Evolutionary conservation across 2,329 filamentous ascomycete genomes (phyloP), one percentile per base, ranked within the genome.

Genomic region (Diaporthe caulivora): DNA sequence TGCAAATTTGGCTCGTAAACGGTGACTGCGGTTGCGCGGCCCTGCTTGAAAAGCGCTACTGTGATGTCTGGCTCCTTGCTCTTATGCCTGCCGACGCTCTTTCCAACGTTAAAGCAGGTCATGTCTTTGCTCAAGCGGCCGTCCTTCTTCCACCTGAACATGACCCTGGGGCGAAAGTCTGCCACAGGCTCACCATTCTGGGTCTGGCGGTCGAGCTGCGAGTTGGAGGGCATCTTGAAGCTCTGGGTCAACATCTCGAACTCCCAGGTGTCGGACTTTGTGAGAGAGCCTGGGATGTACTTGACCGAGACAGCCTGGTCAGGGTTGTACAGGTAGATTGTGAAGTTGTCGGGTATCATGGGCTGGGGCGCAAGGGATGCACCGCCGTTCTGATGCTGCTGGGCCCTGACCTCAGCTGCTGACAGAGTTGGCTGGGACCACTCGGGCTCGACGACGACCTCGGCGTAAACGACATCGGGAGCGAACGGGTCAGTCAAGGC

Each of bases 21-120:
- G 2, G 95, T 97, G 73, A 98, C 83, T 40, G 82, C 80, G 47
- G 84, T 85, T 78, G 95, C 94, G 62, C 86, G 84, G 34, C 92
- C 87, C 24, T 89, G 88, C 77, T 93, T 92, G 86, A 95, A 97
- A 78, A 98, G 89, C 2, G 95, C 95, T n/a, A 98, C 88, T 0
- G 95, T 95, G 77, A 98, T 98, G 83, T 98, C 97, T 0, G 97
- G 96, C 81, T 99, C 97, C 81, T 94, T 96, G 85, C 88, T 93
- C 86, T 94, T 94, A 83, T 92, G 94, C 29, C 90, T 91, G 40
- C 90, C 90, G 0, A 93, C 90, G 17, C 91, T 93, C 81, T 92
- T 94, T 21, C 96, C 95, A 0, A 92, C 93, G 84, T 98, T 88
- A 82, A 93, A 95, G 83, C 95, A 98, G 1, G 94, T 95, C 86